Conservation (phyloP, 148 eudicot species). For the Amaranthus hypochondriacus region DNA sequence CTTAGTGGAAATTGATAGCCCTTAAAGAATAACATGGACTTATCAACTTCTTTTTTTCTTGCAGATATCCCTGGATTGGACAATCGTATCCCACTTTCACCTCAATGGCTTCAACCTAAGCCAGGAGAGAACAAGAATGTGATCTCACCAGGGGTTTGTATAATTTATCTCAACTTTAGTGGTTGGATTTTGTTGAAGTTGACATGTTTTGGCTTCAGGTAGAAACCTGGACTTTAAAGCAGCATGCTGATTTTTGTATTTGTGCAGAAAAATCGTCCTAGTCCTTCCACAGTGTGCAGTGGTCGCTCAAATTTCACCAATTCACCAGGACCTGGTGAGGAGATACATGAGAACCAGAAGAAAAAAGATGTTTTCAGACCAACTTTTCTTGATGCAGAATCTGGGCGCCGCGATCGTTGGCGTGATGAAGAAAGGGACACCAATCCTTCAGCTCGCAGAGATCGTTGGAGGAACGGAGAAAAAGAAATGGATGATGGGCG, state of each 20-base stretch:
- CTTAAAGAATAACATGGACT: neutral
- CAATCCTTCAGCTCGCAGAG: conserved; percentile 57
- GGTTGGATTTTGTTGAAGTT: conserved; percentile 6
- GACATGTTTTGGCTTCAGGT: neutral
- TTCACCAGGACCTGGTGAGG: conserved; percentile 43
- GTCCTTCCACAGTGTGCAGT: conserved; percentile 35
- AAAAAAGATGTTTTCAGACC: conserved; percentile 88
- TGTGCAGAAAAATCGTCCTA: conserved; percentile 59
- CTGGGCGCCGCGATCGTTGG: conserved; percentile 85
- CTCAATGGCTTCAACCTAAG: conserved; percentile 93
- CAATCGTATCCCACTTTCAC: conserved; percentile 82
- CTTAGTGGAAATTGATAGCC: neutral
- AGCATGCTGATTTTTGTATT: neutral
- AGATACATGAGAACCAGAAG: conserved; percentile 42
- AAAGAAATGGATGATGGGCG: conserved; percentile 58
- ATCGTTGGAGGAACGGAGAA: conserved; percentile 86
- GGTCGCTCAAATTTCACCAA: conserved; percentile 41
- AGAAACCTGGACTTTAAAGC: neutral
- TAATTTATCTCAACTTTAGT: neutral
- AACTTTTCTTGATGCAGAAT: conserved; percentile 67
- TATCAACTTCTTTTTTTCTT: conserved; percentile 14
- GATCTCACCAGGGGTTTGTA: conserved; percentile 58
- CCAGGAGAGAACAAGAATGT: conserved; percentile 81
- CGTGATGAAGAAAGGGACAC: conserved; percentile 98
- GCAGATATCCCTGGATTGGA: conserved; percentile 70